Conservation (phyloP, 805 yeast genomes). For the Ogataea thermomethanolica region DNA sequence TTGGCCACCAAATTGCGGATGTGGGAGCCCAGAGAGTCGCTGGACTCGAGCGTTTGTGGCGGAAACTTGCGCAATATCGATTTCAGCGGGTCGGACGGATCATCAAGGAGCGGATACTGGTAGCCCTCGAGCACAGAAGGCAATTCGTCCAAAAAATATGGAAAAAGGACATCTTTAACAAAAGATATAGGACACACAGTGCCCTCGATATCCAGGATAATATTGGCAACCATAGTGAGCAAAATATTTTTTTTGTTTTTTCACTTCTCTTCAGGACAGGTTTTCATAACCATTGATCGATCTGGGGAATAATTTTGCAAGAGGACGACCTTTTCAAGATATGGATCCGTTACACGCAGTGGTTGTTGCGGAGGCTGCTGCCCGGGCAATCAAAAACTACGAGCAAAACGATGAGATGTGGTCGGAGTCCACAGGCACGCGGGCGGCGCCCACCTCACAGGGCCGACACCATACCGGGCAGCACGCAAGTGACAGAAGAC, state of each 20-base stretch:
- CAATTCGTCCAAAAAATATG: slow-evolving; percentile 59
- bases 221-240: slow-evolving; percentile 14
- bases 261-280: slow-evolving; percentile 9
- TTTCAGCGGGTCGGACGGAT: slow-evolving; percentile 25
- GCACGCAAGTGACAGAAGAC: background rate
- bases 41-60: slow-evolving; percentile 23
- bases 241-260: slow-evolving; percentile 6
- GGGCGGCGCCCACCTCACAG: background rate
- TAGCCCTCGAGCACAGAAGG: slow-evolving; percentile 38
- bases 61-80: slow-evolving; percentile 47
- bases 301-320: slow-evolving; percentile 11
- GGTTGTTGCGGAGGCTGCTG: slow-evolving; percentile 19
- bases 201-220: slow-evolving; percentile 82
- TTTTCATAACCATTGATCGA: slow-evolving; percentile 16
- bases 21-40: slow-evolving; percentile 39
- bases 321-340: slow-evolving; percentile 8
- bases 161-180: slow-evolving; percentile 75
- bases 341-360: slow-evolving; percentile 22
- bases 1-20: slow-evolving; percentile 53
- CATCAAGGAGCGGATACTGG: slow-evolving; percentile 33
- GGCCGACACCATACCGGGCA: slow-evolving; percentile 1
- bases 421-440: slow-evolving; percentile 4
- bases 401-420: slow-evolving; percentile 11
- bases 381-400: slow-evolving; percentile 21
- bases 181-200: slow-evolving; percentile 90